Evolutionary conservation across 805 yeast species (phyloP), one percentile per base, ranked within the genome.

Genomic region (Grigorovia jiainica): DNA sequence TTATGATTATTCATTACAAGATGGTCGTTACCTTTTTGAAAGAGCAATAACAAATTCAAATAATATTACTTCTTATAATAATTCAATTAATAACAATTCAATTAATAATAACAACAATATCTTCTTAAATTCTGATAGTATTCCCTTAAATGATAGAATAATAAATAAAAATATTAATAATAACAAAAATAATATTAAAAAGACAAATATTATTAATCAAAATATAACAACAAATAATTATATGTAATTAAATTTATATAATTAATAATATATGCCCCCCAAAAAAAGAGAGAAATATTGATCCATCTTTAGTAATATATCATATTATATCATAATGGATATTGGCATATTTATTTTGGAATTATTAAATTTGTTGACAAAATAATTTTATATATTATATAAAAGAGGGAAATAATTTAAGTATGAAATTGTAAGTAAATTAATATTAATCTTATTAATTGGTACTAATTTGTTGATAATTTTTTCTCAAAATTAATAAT

Each of bases 1-100:
- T 42, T 58, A 58, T 31, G 57, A 58, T 34, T 60, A 55, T 43
- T 59, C 61, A 11, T 40, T 60, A 41, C 61, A 58, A 46, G 65
- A 60, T 45, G 65, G 65, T 20, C 50, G 57, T 41, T 53, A 53
- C 38, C 34, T 60, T 13, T 60, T 52, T 35, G 61, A 60, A 40
- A 53, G 61, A 44, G 60, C 60, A 4, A 31, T 32, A 10, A 30
- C 23, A 13, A 32, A 13, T 19, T 11, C 5, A n/a, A 29, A 37
- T n/a, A 27, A 36, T 16, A 16, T 19, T 24, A 13, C 11, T 15
- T 25, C 6, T 9, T 24, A 36, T 19, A 34, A 34, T n/a, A 34
- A 34, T 17, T 16, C 27, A 5, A 21, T 21, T 27, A 29, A 19
- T 15, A 16, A 16, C 4, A 37, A 19, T 29, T 16, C 17, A 17